phyloP scores from a whole-genome alignment of 495 filamentous ascomycete genomes.

The Daldinia loculata region DNA sequence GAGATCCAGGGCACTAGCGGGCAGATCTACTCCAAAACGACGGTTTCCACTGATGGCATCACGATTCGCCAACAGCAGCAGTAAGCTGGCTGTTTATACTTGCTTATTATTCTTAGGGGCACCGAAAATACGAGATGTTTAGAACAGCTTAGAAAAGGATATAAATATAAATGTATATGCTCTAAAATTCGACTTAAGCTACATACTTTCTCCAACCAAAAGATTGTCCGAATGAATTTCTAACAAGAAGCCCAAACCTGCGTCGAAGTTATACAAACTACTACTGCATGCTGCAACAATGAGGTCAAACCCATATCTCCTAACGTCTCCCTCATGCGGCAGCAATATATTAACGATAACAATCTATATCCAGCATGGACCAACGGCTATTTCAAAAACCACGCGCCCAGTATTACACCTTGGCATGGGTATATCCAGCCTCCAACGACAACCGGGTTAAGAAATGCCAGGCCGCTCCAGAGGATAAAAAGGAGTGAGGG shows the following conservation, averaged over 20 bases:
- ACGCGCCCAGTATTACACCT: neutral
- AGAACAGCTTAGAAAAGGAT: neutral
- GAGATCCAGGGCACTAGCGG: constrained; percentile 21
- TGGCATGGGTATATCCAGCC: neutral
- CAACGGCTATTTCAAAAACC: neutral
- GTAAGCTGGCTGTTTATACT: neutral
- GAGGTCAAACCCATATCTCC: neutral
- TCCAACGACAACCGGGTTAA: neutral
- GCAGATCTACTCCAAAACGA: constrained; percentile 15
- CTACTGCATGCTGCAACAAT: neutral
- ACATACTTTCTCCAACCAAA: neutral
- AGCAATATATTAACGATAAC: neutral
- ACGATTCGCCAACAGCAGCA: constrained; percentile 12
- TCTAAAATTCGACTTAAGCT: neutral
- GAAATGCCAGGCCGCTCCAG: constrained; percentile 5
- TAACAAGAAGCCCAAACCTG: neutral
- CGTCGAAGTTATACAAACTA: neutral
- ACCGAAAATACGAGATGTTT: neutral
- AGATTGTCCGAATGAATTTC: neutral
- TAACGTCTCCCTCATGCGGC: neutral
- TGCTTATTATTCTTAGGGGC: neutral
- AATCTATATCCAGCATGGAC: neutral
- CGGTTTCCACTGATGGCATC: neutral
- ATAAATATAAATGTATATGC: neutral
- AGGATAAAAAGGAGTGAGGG: neutral